Base-by-base conservation (phyloP, 1,284 basidiomycete genomes). In the Trametes pubescens region DNA sequence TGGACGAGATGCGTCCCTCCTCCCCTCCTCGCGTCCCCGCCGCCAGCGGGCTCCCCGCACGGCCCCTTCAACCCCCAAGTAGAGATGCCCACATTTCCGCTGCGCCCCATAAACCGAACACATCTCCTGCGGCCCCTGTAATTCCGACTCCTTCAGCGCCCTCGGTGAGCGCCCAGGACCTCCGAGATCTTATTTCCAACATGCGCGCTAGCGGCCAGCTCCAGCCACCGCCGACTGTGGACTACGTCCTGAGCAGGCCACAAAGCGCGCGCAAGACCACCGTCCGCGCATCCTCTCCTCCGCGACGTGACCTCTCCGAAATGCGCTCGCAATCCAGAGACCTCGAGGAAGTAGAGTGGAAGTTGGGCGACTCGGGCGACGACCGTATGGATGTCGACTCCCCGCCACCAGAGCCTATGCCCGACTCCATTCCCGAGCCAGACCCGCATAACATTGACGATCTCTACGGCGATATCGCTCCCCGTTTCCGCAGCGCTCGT, bases 391-490 rank as follows among this genome's bases (percentile, higher is more conserved):
- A 64, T 4, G 54, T 58, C 22, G 65, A 66, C 44, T 32, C 22
- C 18, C 40, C 34, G 8, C 51, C 35, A 24, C 46, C 21, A 0
- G 37, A 44, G 13, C n/a, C 46, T 7, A 29, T 53, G 2, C 18
- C 22, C 1, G 21, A 29, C 0, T 3, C 29, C 4, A 37, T n/a
- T 13, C 37, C 21, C 4, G 60, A 29, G 1, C 51, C 32, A 9
- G 68, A 62, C 29, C 64, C 53, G 3, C 64, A 64, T 51, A 57
- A 67, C 26, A 65, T 62, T 46, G 60, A 65, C 32, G 64, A 65
- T 53, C 48, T 66, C 35, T 65, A 66, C 29, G 62, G 65, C 22
- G 62, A 65, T 34, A 32, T 66, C 47, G 64, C 67, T 4, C 67
- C 59, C 5, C 51, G 38, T 14, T 61, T 57, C 46, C 57, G 37